A percentile compares a stretch with the other conserved stretches of the same genome.
phyloP scores from a whole-genome alignment of 108 stramenopile species.

The Nannochloropsis oceanica region DNA sequence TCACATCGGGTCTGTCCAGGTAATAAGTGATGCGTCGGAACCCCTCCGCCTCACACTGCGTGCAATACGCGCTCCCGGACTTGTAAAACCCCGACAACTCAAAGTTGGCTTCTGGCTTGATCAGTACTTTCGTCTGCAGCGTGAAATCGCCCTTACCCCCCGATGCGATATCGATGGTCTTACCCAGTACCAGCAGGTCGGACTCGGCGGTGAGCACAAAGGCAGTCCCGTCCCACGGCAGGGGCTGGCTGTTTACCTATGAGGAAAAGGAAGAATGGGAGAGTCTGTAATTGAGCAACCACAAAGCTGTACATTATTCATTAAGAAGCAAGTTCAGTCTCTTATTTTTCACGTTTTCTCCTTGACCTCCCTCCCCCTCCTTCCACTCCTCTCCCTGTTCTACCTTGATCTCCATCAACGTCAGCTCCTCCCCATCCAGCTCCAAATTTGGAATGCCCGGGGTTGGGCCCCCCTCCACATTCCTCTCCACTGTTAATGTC shows the following conservation, averaged over 20 bases:
- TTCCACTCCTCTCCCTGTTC: background rate
- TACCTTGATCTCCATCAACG: background rate
- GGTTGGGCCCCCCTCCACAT: background rate
- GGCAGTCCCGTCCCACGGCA: background rate
- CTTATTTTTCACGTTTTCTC: background rate
- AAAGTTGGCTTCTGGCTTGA: background rate
- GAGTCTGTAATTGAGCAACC: too few relatives aligned
- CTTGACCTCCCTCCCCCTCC: background rate
- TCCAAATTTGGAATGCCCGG: background rate
- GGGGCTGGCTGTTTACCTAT: background rate
- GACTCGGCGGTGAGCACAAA: background rate
- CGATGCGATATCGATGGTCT: background rate
- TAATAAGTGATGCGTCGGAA: constrained; percentile 79
- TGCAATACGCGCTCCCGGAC: constrained; percentile 66
- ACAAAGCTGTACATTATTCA: too few relatives aligned
- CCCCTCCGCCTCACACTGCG: constrained; percentile 66
- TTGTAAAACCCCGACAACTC: constrained; percentile 78
- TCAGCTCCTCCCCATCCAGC: background rate
- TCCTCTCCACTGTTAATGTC: background rate
- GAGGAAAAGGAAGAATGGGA: background rate
- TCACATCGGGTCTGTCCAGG: constrained; percentile 86
- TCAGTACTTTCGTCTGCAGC: background rate
- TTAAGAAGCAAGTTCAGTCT: too few relatives aligned
- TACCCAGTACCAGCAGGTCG: background rate
- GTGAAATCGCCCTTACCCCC: background rate